Conservation (phyloP, 2,329 filamentous ascomycete species). For the Neoscytalidium dimidiatum region DNA sequence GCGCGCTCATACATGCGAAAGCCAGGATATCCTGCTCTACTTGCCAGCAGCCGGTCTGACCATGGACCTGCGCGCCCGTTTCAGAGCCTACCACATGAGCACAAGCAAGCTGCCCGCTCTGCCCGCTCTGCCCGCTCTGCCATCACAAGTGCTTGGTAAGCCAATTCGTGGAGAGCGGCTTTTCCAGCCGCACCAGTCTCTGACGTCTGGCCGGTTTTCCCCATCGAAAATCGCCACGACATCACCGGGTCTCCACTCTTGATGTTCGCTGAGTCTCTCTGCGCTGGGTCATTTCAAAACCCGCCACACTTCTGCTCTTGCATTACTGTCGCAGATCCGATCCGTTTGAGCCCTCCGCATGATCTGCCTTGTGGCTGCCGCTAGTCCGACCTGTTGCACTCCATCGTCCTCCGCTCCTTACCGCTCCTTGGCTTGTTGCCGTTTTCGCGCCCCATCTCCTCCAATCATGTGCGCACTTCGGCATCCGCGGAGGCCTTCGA, state of each 20-base stretch:
- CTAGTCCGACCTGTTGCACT: not conserved
- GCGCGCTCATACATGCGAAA: too few species aligned
- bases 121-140: too few species aligned
- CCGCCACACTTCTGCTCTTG: not conserved
- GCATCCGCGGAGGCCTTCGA: too few species aligned
- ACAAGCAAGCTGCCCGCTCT: too few species aligned
- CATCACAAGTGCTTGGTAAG: not conserved
- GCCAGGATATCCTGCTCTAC: not conserved
- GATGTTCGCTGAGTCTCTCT: not conserved
- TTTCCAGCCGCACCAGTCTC: not conserved
- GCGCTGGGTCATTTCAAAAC: not conserved
- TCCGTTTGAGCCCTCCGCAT: not conserved
- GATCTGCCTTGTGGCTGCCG: not conserved
- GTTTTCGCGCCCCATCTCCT: not conserved
- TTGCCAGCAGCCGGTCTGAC: not conserved
- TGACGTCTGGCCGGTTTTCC: not conserved
- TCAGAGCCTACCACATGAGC: not conserved
- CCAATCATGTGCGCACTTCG: too few species aligned
- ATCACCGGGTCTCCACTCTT: not conserved
- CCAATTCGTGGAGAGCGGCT: too few species aligned
- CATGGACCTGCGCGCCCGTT: not conserved
- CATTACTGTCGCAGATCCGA: not conserved
- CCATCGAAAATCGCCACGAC: not conserved
- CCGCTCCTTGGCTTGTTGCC: not conserved
- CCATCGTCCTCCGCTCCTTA: not conserved